Evolutionary conservation across 2,329 filamentous ascomycete species (phyloP).

Genomic region (Aspergillus aculeatinus): DNA sequence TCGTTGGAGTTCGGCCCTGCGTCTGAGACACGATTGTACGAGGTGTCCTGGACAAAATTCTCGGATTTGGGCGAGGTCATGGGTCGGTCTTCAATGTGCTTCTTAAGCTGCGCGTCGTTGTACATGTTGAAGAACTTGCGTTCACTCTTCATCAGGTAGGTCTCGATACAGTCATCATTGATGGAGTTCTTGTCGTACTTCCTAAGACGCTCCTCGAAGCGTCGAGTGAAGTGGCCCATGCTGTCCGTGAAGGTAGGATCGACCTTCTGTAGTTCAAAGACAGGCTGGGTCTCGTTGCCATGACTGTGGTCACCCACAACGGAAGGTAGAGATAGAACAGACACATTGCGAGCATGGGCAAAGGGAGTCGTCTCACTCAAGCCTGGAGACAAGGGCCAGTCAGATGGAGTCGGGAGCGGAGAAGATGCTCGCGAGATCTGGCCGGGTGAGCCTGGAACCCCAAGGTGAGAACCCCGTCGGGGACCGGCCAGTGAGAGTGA

Average conservation of each 20-base stretch:
- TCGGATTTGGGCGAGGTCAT: not conserved
- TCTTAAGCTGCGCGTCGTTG: slow-evolving; percentile 54
- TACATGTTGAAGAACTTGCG: slow-evolving; percentile 64
- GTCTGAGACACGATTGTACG: slow-evolving; percentile 2
- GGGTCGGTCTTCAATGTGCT: not conserved
- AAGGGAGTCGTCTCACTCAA: not conserved
- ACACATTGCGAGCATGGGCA: slow-evolving; percentile 33
- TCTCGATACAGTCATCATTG: slow-evolving; percentile 60
- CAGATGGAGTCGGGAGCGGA: not conserved
- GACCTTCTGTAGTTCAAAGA: slow-evolving; percentile 61
- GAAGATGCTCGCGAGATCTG: slow-evolving; percentile 5
- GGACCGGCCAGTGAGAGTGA: not conserved
- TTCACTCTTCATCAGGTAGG: slow-evolving; percentile 63
- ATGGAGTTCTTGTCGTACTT: slow-evolving; percentile 56
- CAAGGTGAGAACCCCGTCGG: not conserved
- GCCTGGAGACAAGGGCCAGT: not conserved
- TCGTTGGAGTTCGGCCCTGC: slow-evolving; percentile 34
- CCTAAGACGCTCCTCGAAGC: slow-evolving; percentile 58
- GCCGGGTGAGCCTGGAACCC: slow-evolving; percentile 4
- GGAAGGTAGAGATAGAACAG: slow-evolving; percentile 54
- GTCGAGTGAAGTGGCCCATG: slow-evolving; percentile 58
- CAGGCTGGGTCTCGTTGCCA: slow-evolving; percentile 55
- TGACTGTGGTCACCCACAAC: slow-evolving; percentile 57
- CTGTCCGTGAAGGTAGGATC: slow-evolving; percentile 66
- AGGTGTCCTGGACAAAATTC: not conserved